phyloP scores from a whole-genome alignment of 176 grass and related monocot genomes.

The Pontederia crassipes region DNA sequence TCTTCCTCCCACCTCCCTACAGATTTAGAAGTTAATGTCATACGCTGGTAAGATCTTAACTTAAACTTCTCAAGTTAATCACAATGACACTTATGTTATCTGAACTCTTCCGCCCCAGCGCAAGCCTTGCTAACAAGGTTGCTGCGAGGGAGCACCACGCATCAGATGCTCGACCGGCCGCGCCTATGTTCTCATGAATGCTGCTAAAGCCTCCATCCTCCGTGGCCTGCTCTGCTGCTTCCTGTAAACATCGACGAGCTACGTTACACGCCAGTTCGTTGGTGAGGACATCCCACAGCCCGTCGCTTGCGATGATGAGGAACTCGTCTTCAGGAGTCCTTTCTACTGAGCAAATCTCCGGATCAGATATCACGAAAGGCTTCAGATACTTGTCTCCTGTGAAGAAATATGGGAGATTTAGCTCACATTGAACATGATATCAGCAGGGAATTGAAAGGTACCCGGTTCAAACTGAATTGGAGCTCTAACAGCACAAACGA shows the following conservation, averaged over 20 bases:
- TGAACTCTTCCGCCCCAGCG: constrained; percentile 38
- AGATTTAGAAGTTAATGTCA: no score
- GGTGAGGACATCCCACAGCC: constrained; percentile 69
- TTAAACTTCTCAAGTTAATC: constrained; percentile 48
- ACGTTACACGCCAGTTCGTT: constrained; percentile 55
- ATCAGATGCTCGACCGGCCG: constrained; percentile 19
- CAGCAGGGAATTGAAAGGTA: no score
- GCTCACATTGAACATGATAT: no score
- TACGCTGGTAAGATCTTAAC: no score
- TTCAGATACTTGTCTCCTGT: constrained; percentile 65
- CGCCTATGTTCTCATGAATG: no score
- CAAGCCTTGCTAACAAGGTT: constrained; percentile 53
- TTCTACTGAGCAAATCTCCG: constrained; percentile 41
- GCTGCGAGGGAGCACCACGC: constrained; percentile 39
- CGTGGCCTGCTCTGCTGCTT: constrained; percentile 19
- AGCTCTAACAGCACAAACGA: no score
- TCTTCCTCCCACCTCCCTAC: no score
- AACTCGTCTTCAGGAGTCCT: constrained; percentile 39
- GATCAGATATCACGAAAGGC: constrained; percentile 64
- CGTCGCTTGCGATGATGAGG: constrained; percentile 75
- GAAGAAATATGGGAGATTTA: background rate
- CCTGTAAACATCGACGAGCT: constrained; percentile 48
- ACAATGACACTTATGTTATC: constrained; percentile 79
- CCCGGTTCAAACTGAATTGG: no score
- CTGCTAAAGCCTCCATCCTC: background rate